Conservation (phyloP, 2,329 filamentous ascomycete genomes). For the Fusarium oxysporum region DNA sequence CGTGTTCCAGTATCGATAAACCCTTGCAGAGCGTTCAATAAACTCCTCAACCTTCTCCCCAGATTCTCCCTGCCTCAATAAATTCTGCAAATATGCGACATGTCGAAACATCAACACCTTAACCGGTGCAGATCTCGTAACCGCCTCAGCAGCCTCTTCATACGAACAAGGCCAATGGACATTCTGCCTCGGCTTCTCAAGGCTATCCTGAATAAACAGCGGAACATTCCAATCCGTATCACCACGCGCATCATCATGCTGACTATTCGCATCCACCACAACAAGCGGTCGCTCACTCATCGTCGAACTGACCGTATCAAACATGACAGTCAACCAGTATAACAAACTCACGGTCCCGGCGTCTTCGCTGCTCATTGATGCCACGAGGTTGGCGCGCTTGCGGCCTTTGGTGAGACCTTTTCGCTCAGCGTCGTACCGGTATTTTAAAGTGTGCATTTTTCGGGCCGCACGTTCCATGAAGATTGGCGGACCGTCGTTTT, state of each 20-base stretch:
- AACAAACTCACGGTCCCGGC: conserved; percentile 62
- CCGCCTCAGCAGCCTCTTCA: conserved; percentile 58
- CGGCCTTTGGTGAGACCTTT: conserved; percentile 12
- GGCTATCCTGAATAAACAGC: conserved; percentile 17
- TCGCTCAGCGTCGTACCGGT: conserved; percentile 35
- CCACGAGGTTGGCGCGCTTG: neutral
- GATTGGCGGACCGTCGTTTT: conserved; percentile 38
- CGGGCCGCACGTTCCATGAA: conserved; percentile 41
- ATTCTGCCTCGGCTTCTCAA: conserved; percentile 13
- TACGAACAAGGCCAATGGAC: conserved; percentile 65
- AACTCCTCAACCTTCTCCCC: conserved; percentile 58
- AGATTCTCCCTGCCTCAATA: conserved; percentile 53
- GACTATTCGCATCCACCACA: conserved; percentile 53
- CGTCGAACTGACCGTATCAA: conserved; percentile 66
- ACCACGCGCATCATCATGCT: conserved; percentile 42
- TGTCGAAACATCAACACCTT: conserved; percentile 69
- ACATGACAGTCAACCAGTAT: conserved; percentile 70
- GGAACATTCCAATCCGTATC: conserved; percentile 18
- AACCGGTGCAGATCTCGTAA: conserved; percentile 65
- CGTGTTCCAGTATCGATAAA: conserved; percentile 66
- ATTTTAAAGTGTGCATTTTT: conserved; percentile 42
- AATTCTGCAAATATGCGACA: conserved; percentile 64
- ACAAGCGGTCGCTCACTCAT: conserved; percentile 56
- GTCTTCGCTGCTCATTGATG: conserved; percentile 32
- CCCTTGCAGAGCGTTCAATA: conserved; percentile 58